Percentiles rank a stretch among this genome's conserved stretches.
Evolutionary conservation across 2,329 filamentous ascomycete genomes (phyloP).

Genomic region (Fusarium dlaminii): DNA sequence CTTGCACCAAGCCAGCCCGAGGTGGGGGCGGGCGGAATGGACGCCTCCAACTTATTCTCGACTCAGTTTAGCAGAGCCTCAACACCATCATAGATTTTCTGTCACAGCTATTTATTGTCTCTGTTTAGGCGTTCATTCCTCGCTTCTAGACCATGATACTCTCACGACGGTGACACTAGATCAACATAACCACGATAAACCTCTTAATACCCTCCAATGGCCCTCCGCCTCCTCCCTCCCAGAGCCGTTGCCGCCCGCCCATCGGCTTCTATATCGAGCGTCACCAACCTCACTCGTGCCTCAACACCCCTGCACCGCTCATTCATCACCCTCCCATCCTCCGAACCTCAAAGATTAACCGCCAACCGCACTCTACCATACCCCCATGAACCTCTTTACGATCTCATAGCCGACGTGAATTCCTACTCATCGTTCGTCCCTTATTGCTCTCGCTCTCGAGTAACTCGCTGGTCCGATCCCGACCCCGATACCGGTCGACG

Average conservation of each 20-base stretch:
- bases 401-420: conserved; percentile 87
- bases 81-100: conserved; percentile 37
- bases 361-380: conserved; percentile 83
- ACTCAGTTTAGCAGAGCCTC: conserved; percentile 32
- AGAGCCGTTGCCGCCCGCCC: conserved; percentile 22
- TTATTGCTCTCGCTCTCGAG: conserved; percentile 81
- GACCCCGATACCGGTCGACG: conserved; percentile 57
- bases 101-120: neutral
- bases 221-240: conserved; percentile 20
- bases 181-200: neutral
- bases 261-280: conserved; percentile 14
- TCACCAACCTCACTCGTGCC: conserved; percentile 32
- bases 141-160: conserved; percentile 1
- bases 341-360: conserved; percentile 69
- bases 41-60: conserved; percentile 26
- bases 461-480: conserved; percentile 76
- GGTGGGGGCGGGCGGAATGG: conserved; percentile 10
- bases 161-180: neutral
- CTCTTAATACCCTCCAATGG: conserved; percentile 20
- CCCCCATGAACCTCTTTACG: conserved; percentile 75
- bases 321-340: conserved; percentile 50
- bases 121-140: neutral
- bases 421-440: conserved; percentile 90
- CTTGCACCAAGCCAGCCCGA: neutral
- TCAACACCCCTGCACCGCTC: conserved; percentile 47